Conservation (phyloP, 805 yeast species). For the Yarrowia porcina region DNA sequence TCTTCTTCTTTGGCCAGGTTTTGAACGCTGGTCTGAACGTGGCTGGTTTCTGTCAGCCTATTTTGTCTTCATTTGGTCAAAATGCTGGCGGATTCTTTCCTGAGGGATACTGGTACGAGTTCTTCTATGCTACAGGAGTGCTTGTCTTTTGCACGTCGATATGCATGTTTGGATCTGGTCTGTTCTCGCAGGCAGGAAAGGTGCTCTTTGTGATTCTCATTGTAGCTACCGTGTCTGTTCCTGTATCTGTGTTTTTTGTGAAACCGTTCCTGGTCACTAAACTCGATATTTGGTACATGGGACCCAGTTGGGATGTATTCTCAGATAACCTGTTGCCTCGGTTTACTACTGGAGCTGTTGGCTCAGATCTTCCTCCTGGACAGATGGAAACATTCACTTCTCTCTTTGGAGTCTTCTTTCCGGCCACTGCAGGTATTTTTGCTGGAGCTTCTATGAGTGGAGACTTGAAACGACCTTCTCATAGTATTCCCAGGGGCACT, state of each 20-base stretch:
- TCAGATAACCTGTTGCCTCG: slow-evolving; percentile 67
- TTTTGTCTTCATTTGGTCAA: slow-evolving; percentile 71
- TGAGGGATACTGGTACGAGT: slow-evolving; percentile 62
- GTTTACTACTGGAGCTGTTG: slow-evolving; percentile 90
- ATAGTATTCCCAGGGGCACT: slow-evolving; percentile 92
- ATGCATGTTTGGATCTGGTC: slow-evolving; percentile 32
- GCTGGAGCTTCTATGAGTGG: slow-evolving; percentile 99
- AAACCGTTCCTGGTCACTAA: slow-evolving; percentile 48
- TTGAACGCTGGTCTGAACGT: slow-evolving; percentile 85
- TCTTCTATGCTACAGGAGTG: slow-evolving; percentile 67
- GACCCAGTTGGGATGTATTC: slow-evolving; percentile 67
- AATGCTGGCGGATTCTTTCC: slow-evolving; percentile 67
- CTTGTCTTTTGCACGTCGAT: slow-evolving; percentile 30
- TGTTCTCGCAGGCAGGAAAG: slow-evolving; percentile 31
- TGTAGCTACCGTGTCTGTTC: slow-evolving; percentile 43
- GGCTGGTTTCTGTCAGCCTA: slow-evolving; percentile 91
- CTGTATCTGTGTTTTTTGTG: slow-evolving; percentile 67
- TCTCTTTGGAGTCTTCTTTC: slow-evolving; percentile 92
- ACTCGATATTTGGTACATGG: slow-evolving; percentile 53
- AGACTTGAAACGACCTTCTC: slow-evolving; percentile 78
- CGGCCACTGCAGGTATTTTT: slow-evolving; percentile 97
- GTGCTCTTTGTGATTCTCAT: slow-evolving; percentile 31
- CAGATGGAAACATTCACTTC: slow-evolving; percentile 72
- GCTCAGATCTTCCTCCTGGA: slow-evolving; percentile 53
- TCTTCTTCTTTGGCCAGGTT: slow-evolving; percentile 92